Evolutionary conservation across 2,329 filamentous ascomycete genomes (phyloP).

Genomic region (Aspergillus hortae): DNA sequence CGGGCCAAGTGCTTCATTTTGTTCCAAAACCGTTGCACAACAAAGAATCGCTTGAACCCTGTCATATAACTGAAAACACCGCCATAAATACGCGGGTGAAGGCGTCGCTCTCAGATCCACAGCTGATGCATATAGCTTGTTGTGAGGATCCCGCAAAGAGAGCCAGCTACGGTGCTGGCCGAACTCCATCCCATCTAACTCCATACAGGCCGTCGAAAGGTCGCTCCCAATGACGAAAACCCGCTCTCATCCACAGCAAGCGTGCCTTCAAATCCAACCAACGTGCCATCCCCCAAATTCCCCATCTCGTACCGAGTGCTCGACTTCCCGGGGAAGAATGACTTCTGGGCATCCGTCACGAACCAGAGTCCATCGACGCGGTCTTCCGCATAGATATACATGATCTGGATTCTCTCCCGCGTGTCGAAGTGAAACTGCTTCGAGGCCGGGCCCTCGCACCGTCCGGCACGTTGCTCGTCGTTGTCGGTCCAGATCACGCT

Average conservation of each 20-base stretch:
- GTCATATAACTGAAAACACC: too few species aligned
- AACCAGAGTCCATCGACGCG: conserved; percentile 3
- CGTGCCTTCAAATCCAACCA: not conserved
- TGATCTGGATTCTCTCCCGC: conserved; percentile 3
- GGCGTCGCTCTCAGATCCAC: too few species aligned
- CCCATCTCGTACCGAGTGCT: conserved; percentile 1
- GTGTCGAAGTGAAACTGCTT: not conserved
- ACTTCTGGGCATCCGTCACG: not conserved
- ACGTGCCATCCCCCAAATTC: not conserved
- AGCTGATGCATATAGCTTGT: too few species aligned
- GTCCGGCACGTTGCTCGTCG: not conserved
- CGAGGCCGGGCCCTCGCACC: not conserved
- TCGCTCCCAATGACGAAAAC: not conserved
- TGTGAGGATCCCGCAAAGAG: too few species aligned
- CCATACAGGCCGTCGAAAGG: not conserved
- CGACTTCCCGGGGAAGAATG: not conserved
- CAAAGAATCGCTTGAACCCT: too few species aligned
- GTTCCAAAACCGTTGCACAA: too few species aligned
- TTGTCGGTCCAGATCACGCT: not conserved
- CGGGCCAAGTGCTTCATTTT: too few species aligned
- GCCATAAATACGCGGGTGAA: too few species aligned
- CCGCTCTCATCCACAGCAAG: not conserved
- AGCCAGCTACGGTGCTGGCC: not conserved
- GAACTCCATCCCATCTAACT: not conserved
- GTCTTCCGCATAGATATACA: conserved; percentile 1